phyloP scores from a whole-genome alignment of 495 filamentous ascomycete genomes.

The Lepraria neglecta region DNA sequence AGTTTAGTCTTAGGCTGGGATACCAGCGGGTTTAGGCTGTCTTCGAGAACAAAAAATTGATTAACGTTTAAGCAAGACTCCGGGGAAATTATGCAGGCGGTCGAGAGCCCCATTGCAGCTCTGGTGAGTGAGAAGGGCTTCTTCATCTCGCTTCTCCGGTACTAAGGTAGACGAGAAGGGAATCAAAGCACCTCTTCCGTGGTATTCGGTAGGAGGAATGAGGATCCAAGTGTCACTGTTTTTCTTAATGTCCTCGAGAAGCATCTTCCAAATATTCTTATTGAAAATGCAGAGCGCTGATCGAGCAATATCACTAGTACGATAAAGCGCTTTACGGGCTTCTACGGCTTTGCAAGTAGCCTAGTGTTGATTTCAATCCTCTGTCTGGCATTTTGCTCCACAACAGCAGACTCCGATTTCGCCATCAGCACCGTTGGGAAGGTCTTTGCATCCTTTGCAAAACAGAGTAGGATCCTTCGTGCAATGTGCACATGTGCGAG shows the following conservation, averaged over 20 bases:
- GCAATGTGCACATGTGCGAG: slow-evolving; percentile 1
- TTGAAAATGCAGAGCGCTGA: neutral
- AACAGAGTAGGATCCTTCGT: neutral
- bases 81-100: neutral
- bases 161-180: neutral
- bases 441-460: neutral
- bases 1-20: too few species aligned
- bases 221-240: neutral
- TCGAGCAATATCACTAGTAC: slow-evolving; percentile 6
- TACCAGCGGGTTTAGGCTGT: too few species aligned
- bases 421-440: neutral
- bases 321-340: slow-evolving; percentile 10
- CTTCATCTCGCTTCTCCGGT: neutral
- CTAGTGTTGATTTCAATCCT: slow-evolving; percentile 15
- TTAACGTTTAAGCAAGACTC: neutral
- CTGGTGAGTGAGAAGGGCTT: neutral
- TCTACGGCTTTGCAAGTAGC: slow-evolving; percentile 6
- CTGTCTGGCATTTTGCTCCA: slow-evolving; percentile 13
- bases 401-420: slow-evolving; percentile 7
- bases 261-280: neutral
- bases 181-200: neutral
- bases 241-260: neutral
- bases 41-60: neutral
- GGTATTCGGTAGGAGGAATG: neutral
- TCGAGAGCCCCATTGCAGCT: neutral